phyloP scores from a whole-genome alignment of 2,329 filamentous ascomycete genomes.

The Fusarium transvaalense region DNA sequence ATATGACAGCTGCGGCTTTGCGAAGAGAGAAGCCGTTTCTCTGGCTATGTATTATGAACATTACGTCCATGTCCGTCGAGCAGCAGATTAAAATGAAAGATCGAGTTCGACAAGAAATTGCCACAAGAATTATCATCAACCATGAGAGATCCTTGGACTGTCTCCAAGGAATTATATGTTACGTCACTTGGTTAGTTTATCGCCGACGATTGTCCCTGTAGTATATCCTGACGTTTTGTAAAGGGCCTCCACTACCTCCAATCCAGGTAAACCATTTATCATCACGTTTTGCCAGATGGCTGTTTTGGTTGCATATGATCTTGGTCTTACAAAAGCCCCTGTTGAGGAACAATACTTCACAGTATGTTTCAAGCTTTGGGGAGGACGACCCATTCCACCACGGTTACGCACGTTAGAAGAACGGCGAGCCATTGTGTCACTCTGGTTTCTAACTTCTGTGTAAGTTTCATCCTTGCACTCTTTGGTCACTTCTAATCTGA shows the following conservation, averaged over 20 bases:
- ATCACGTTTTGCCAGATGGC: slow-evolving; percentile 59
- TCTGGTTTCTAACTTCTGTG: slow-evolving; percentile 59
- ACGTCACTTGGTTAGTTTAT: slow-evolving; percentile 58
- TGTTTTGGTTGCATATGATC: slow-evolving; percentile 59
- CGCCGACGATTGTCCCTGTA: no score
- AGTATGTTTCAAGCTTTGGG: slow-evolving; percentile 55
- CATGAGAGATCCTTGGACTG: slow-evolving; percentile 65
- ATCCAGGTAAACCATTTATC: slow-evolving; percentile 58
- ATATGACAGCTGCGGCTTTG: slow-evolving; percentile 56
- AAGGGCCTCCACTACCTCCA: slow-evolving; percentile 57
- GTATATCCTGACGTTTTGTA: slow-evolving; percentile 8
- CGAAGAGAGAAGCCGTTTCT: slow-evolving; percentile 60
- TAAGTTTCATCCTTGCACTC: slow-evolving; percentile 34
- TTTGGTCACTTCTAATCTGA: slow-evolving; percentile 11
- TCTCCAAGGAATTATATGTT: slow-evolving; percentile 63
- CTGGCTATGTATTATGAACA: slow-evolving; percentile 63
- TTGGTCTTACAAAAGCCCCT: slow-evolving; percentile 58
- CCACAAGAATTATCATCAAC: slow-evolving; percentile 61
- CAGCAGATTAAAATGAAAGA: slow-evolving; percentile 57
- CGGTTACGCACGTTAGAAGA: slow-evolving; percentile 62
- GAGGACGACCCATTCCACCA: slow-evolving; percentile 45
- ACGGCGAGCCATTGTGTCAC: slow-evolving; percentile 61
- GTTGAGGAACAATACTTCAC: slow-evolving; percentile 54
- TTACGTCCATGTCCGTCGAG: slow-evolving; percentile 58
- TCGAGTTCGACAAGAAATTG: slow-evolving; percentile 59